phyloP scores from a whole-genome alignment of 2,329 filamentous ascomycete genomes.

The Penicillium sp. region DNA sequence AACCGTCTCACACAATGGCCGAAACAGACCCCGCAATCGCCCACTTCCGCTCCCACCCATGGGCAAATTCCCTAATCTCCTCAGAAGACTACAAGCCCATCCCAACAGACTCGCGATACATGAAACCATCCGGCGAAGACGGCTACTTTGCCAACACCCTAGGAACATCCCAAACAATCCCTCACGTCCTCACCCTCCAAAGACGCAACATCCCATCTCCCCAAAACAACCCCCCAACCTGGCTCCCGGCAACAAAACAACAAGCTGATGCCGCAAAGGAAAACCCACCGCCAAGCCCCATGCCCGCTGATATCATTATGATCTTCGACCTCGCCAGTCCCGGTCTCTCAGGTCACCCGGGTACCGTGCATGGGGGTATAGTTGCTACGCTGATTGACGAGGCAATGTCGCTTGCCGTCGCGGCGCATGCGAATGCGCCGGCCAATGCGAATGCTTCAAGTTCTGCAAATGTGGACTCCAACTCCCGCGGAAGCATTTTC shows the following conservation, averaged over 20 bases:
- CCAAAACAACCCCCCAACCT: constrained; percentile 25
- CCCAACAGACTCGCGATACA: constrained; percentile 43
- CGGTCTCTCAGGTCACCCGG: constrained; percentile 45
- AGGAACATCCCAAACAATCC: constrained; percentile 44
- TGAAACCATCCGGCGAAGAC: constrained; percentile 49
- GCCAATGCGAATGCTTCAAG: not conserved
- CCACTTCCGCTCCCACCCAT: constrained; percentile 33
- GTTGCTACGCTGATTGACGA: constrained; percentile 49
- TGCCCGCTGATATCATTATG: constrained; percentile 43
- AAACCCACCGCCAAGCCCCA: constrained; percentile 25
- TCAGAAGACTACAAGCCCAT: constrained; percentile 43
- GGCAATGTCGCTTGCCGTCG: constrained; percentile 47
- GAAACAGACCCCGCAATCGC: constrained; percentile 21
- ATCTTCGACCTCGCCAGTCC: constrained; percentile 39
- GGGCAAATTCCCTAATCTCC: constrained; percentile 37
- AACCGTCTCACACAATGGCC: constrained; percentile 20
- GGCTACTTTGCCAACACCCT: constrained; percentile 47
- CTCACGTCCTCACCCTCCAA: constrained; percentile 45
- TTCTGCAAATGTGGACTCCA: constrained; percentile 10
- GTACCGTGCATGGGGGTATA: constrained; percentile 46
- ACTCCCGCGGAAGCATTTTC: constrained; percentile 38
- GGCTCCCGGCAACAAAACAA: constrained; percentile 31
- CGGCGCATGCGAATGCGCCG: constrained; percentile 28
- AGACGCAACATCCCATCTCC: constrained; percentile 32
- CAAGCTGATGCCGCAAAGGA: constrained; percentile 24